These are phyloP conservation scores for Daldinia bambusicola DNA, from an alignment of 495 filamentous ascomycete species.

Conservation along the genomic window DNA sequence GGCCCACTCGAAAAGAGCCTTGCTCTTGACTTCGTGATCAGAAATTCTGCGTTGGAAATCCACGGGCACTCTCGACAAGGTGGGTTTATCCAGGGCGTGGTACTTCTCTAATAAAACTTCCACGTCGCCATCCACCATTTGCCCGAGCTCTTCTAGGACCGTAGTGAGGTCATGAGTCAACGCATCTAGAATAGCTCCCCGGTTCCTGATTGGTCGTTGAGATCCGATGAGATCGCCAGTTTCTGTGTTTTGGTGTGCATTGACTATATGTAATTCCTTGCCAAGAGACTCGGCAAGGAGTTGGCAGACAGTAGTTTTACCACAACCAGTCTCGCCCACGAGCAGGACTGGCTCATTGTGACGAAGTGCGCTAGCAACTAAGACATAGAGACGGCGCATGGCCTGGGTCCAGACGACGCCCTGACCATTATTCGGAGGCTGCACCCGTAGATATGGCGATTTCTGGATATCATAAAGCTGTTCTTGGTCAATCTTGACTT, in stretches of 20 bases:
- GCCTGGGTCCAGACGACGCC: conserved; percentile 92
- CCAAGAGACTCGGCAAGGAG: conserved; percentile 82
- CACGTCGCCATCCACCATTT: conserved; percentile 40
- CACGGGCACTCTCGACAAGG: conserved; percentile 54
- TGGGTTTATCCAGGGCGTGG: conserved; percentile 44
- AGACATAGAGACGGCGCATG: conserved; percentile 87
- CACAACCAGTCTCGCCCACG: conserved; percentile 96
- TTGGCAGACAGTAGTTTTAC: conserved; percentile 97
- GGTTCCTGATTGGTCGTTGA: conserved; percentile 89
- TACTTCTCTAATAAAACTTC: conserved; percentile 56
- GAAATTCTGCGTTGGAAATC: conserved; percentile 67
- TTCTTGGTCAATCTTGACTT: conserved; percentile 78
- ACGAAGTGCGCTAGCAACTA: conserved; percentile 83
- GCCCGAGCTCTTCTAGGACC: conserved; percentile 53
- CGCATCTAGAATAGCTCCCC: conserved; percentile 72
- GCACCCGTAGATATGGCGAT: conserved; percentile 62
- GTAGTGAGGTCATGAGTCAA: conserved; percentile 70
- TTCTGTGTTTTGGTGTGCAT: conserved; percentile 97
- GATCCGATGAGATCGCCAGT: conserved; percentile 97
- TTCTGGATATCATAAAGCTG: conserved; percentile 70
- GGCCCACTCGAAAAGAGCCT: conserved; percentile 94
- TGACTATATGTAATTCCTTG: conserved; percentile 84
- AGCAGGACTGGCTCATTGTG: conserved; percentile 95
- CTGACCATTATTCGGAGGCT: conserved; percentile 54
- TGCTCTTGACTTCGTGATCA: conserved; percentile 67